Conservation (phyloP, 2,329 filamentous ascomycete genomes). For the Botrytis squamosa region DNA sequence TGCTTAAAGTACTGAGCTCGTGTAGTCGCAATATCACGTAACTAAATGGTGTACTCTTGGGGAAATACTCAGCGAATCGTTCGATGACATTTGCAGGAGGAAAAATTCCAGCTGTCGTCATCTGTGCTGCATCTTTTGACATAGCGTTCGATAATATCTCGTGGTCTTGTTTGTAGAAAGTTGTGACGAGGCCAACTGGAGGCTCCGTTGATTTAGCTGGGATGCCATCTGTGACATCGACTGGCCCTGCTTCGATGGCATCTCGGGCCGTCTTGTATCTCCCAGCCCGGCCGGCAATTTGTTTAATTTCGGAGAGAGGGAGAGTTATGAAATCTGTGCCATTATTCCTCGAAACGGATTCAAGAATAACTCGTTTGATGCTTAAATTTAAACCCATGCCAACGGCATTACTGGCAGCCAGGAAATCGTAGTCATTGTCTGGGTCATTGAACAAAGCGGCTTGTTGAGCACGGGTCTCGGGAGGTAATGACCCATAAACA, state of each 20-base stretch:
- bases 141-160: constrained; percentile 62
- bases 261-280: constrained; percentile 74
- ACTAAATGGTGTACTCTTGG: constrained; percentile 74
- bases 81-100: constrained; percentile 71
- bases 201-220: not conserved
- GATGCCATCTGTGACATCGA: constrained; percentile 9
- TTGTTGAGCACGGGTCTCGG: constrained; percentile 89
- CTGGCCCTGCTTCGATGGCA: constrained; percentile 40
- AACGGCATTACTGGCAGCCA: constrained; percentile 93
- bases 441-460: constrained; percentile 93
- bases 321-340: constrained; percentile 58
- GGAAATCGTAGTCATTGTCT: constrained; percentile 89
- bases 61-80: constrained; percentile 78
- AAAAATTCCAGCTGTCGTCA: constrained; percentile 70
- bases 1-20: constrained; percentile 59
- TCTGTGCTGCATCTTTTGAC: constrained; percentile 58
- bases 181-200: constrained; percentile 70
- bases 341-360: constrained; percentile 71
- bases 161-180: constrained; percentile 71
- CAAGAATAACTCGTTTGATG: constrained; percentile 88
- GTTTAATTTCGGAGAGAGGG: constrained; percentile 77
- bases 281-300: constrained; percentile 91
- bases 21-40: constrained; percentile 77
- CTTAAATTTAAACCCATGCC: constrained; percentile 96
- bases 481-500: constrained; percentile 87